Percentiles rank a stretch among this genome's conserved stretches.
phyloP scores from a whole-genome alignment of 129 eudicot species.

The Pseudognaphalium luteoalbum region DNA sequence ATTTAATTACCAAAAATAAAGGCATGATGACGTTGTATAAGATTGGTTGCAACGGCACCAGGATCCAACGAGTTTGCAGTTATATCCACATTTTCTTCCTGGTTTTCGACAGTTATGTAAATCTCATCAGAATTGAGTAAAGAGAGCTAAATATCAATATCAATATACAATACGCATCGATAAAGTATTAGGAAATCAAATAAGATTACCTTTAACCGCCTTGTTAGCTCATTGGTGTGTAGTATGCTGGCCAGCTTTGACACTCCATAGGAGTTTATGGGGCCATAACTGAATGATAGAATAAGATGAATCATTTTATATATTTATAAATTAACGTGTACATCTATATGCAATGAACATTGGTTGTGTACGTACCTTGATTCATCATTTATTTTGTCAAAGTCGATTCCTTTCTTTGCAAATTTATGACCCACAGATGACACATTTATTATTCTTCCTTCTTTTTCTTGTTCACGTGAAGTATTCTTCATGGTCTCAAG shows the following conservation, averaged over 20 bases:
- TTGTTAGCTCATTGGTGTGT: constrained; percentile 78
- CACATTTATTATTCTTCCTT: constrained; percentile 80
- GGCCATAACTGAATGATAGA: constrained; percentile 48
- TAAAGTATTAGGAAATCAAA: not conserved
- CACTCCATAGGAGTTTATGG: constrained; percentile 66
- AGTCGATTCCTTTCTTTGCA: constrained; percentile 55
- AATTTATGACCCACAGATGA: constrained; percentile 74
- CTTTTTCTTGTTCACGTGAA: constrained; percentile 49
- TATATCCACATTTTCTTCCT: constrained; percentile 69
- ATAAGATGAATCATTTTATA: constrained; percentile 12
- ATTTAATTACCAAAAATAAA: constrained; percentile 38
- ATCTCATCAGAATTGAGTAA: constrained; percentile 3
- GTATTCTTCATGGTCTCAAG: constrained; percentile 82
- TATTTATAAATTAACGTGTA: constrained; percentile 1
- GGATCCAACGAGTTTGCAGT: constrained; percentile 78
- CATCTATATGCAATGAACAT: constrained; percentile 1
- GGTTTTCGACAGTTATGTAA: not conserved
- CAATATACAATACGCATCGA: not conserved
- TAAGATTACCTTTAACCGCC: constrained; percentile 54
- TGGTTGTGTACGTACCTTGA: constrained; percentile 48
- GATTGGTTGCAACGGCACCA: constrained; percentile 54
- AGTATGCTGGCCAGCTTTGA: constrained; percentile 81
- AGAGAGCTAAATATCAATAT: not conserved
- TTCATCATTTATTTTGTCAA: constrained; percentile 74
- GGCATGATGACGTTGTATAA: constrained; percentile 42